phyloP scores from a whole-genome alignment of 345 rosid genomes.

The Kernera saxatilis region DNA sequence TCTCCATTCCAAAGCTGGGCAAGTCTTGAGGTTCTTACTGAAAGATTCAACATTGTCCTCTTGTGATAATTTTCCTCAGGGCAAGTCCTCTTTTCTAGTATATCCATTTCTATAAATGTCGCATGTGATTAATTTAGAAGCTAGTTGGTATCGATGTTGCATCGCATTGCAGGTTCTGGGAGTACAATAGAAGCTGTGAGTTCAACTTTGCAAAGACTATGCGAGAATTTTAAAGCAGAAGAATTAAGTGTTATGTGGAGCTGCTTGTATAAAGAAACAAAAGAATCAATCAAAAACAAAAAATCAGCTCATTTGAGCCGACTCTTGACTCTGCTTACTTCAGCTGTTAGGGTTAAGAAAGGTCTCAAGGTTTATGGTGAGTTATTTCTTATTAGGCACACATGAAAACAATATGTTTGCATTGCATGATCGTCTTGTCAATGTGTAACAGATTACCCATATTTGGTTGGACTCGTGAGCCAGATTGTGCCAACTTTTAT shows the following conservation, averaged over 20 bases:
- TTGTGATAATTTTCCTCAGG: constrained; percentile 47
- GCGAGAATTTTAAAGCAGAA: constrained; percentile 41
- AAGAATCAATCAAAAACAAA: constrained; percentile 20
- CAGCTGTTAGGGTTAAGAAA: constrained; percentile 37
- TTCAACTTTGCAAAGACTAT: constrained; percentile 47
- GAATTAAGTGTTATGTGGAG: constrained; percentile 50
- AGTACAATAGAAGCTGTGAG: constrained; percentile 44
- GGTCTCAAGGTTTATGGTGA: constrained; percentile 49
- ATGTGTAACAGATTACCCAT: constrained; percentile 50
- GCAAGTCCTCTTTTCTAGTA: constrained; percentile 30
- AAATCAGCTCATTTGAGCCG: constrained; percentile 34
- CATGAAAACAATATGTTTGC: background rate
- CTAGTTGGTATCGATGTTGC: background rate
- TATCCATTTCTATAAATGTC: background rate
- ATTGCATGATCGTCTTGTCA: background rate
- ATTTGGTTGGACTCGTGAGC: constrained; percentile 39
- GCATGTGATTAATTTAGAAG: background rate
- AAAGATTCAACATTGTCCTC: constrained; percentile 38
- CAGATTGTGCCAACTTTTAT: constrained; percentile 35
- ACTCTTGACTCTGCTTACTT: constrained; percentile 46
- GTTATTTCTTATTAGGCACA: background rate
- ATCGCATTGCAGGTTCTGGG: constrained; percentile 39
- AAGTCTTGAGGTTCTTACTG: constrained; percentile 42
- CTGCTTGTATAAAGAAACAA: constrained; percentile 47
- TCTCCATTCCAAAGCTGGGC: constrained; percentile 64